Base-by-base conservation (phyloP, 1,139 yeast species). In the Suhomyces coccinellae region DNA sequence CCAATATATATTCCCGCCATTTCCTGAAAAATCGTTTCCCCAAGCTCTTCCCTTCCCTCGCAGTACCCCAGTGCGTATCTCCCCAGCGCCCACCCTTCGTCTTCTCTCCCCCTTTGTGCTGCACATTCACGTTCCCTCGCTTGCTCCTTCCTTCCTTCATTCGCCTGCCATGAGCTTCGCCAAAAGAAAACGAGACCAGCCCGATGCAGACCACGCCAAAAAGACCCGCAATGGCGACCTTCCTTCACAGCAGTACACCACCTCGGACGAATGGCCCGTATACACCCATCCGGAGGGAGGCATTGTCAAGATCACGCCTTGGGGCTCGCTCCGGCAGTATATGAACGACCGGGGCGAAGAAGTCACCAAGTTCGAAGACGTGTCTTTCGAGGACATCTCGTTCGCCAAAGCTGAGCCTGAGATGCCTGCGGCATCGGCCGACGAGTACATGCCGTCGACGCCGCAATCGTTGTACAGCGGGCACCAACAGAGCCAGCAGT, bases 201-300 rank as follows among this genome's bases (percentile, higher is more conserved):
- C 48, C 15, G 58, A 55, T 41, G 41, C 50, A 8, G 58, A 56
- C 40, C 33, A 31, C 26, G 46, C 59, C 26, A 67, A 66, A 50
- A 66, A 66, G 52, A 53, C 52, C 38, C 58, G 61, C 44, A 57
- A 49, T 40, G 47, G 53, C 20, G 57, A 56, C 11, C 54, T 51
- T n/a, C 46, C 48, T 35, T 47, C 47, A 35, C 52, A 53, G 13
- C 54, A 50, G 41, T 48, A 52, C 48, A 52, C 64, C 17, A 59
- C 66, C 15, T 63, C 71, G 12, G 66, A 72, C 35, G 83, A 80
- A 47, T 82, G 83, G 79, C 85, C 87, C 3, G 71, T 76, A 40
- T 82, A 79, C 54, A 67, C 73, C 44, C 86, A 81, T 49, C 87
- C 87, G 2, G 80, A 80, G 16, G 87, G 87, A 6, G 87, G 87